phyloP scores from a whole-genome alignment of 106 monocot genomes.

The Narthecium ossifragum region DNA sequence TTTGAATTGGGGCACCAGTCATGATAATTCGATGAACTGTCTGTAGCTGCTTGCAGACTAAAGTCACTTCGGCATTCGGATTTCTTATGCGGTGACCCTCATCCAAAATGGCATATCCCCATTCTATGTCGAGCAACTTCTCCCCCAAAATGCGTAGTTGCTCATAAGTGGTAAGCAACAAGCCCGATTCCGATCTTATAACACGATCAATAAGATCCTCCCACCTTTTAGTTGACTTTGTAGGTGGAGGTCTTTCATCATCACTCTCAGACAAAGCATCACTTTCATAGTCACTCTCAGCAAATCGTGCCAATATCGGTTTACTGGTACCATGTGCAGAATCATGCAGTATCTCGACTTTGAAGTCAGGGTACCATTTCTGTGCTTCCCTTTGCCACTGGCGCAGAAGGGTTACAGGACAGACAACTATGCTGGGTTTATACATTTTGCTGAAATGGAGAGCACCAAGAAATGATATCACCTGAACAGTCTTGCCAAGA shows the following conservation, averaged over 20 bases:
- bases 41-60: slow-evolving; percentile 88
- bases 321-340: slow-evolving; percentile 45
- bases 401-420: slow-evolving; percentile 81
- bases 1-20: slow-evolving; percentile 98
- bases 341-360: slow-evolving; percentile 89
- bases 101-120: slow-evolving; percentile 92
- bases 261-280: slow-evolving; percentile 49
- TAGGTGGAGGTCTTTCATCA: slow-evolving; percentile 12
- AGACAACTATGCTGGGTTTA: slow-evolving; percentile 85
- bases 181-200: slow-evolving; percentile 54
- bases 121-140: slow-evolving; percentile 84
- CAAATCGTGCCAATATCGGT: slow-evolving; percentile 15
- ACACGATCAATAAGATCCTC: slow-evolving; percentile 54
- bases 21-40: slow-evolving; percentile 94
- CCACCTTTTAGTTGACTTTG: slow-evolving; percentile 56
- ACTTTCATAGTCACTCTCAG: slow-evolving; percentile 55
- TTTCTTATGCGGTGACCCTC: slow-evolving; percentile 97
- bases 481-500: slow-evolving; percentile 89
- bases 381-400: slow-evolving; percentile 86
- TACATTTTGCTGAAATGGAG: slow-evolving; percentile 85
- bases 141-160: slow-evolving; percentile 73
- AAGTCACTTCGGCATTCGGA: slow-evolving; percentile 89
- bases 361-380: slow-evolving; percentile 86
- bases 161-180: slow-evolving; percentile 97
- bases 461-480: slow-evolving; percentile 79